phyloP scores from a whole-genome alignment of 1,139 yeast species.

The Blastobotrys petasosporus region DNA sequence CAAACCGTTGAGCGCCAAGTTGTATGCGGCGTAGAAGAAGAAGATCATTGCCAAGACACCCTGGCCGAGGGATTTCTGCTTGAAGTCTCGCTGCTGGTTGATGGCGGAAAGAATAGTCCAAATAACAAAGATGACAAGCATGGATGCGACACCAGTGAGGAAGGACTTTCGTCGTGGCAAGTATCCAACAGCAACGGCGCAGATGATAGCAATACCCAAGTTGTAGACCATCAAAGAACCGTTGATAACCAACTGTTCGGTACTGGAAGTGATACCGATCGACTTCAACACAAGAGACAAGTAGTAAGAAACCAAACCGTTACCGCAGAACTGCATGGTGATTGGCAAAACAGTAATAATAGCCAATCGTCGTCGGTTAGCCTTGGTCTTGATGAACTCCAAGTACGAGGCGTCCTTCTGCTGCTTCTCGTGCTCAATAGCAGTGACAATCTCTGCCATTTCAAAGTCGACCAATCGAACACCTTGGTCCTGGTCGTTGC shows the following conservation, averaged over 20 bases:
- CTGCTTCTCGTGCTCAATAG: conserved; percentile 18
- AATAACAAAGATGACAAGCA: conserved; percentile 20
- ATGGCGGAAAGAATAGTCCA: conserved; percentile 27
- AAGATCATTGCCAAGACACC: conserved; percentile 26
- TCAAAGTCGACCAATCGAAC: conserved; percentile 22
- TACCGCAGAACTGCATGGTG: conserved; percentile 21
- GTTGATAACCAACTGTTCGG: conserved; percentile 19
- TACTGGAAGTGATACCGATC: conserved; percentile 20
- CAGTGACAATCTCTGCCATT: conserved; percentile 21
- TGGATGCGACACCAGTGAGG: conserved; percentile 18
- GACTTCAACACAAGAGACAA: conserved; percentile 18
- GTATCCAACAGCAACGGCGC: conserved; percentile 13
- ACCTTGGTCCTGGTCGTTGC: conserved; percentile 10
- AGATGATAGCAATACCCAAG: conserved; percentile 12
- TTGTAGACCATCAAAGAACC: conserved; percentile 19
- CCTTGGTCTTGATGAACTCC: conserved; percentile 36
- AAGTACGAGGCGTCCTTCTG: conserved; percentile 17
- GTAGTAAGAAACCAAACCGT: conserved; percentile 22
- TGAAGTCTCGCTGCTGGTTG: conserved; percentile 20
- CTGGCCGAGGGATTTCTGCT: conserved; percentile 18
- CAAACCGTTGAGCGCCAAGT: conserved; percentile 22
- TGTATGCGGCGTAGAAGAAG: conserved; percentile 20
- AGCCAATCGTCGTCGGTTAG: conserved; percentile 38
- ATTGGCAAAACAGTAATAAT: conserved; percentile 30
- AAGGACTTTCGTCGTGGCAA: conserved; percentile 35